Percentiles rank a stretch among this genome's conserved stretches.
phyloP scores from a whole-genome alignment of 495 filamentous ascomycete species.

The Lasiosphaeria ovina region DNA sequence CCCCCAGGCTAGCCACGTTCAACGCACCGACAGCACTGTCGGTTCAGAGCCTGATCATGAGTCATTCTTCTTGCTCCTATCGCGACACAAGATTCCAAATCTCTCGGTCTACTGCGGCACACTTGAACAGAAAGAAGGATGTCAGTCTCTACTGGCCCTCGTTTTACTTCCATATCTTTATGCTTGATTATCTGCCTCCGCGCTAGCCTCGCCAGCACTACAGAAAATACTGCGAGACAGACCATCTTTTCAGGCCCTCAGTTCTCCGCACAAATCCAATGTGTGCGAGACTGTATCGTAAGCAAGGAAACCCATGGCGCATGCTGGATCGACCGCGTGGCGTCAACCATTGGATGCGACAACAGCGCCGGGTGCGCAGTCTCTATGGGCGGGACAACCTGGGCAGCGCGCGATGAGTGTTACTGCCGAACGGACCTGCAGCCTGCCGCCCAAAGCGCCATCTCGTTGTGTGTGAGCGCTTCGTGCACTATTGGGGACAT shows the following conservation, averaged over 20 bases:
- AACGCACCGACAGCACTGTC: too few species aligned
- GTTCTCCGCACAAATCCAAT: not conserved
- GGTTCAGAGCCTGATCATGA: too few species aligned
- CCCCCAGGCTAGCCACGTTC: too few species aligned
- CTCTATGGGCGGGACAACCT: not conserved
- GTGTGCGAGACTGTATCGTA: not conserved
- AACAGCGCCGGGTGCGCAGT: not conserved
- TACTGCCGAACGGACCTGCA: not conserved
- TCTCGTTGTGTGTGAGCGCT: not conserved
- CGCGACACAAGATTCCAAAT: too few species aligned
- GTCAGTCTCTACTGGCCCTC: too few species aligned
- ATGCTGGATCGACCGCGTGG: not conserved
- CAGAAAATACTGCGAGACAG: not conserved
- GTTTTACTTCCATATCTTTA: not conserved
- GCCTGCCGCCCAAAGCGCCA: not conserved
- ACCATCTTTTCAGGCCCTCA: not conserved
- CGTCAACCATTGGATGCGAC: not conserved
- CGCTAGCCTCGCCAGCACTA: not conserved
- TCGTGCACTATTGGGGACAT: not conserved
- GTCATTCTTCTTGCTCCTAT: too few species aligned
- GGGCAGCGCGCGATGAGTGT: not conserved
- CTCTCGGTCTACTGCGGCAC: too few species aligned
- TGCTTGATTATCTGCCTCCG: not conserved
- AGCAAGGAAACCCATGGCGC: not conserved
- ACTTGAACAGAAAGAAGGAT: too few species aligned